Conservation (phyloP, 2,329 filamentous ascomycete genomes). For the Cercospora zeina region DNA sequence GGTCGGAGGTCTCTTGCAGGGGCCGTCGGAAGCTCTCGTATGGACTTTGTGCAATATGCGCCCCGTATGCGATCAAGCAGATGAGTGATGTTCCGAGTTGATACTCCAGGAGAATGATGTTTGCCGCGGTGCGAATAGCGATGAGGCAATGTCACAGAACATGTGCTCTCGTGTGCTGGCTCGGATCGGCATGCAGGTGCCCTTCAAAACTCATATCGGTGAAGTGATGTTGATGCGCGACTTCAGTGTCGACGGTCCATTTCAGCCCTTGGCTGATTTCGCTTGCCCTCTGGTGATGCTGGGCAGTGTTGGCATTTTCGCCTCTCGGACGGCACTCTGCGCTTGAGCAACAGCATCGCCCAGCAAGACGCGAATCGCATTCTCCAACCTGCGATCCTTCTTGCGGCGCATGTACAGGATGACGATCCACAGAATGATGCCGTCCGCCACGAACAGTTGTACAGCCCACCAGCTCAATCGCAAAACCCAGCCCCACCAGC, state of each 20-base stretch:
- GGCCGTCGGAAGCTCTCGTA: not conserved
- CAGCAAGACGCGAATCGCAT: constrained; percentile 67
- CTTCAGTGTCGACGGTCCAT: not conserved
- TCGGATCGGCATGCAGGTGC: not conserved
- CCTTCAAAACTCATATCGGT: not conserved
- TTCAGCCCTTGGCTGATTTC: constrained; percentile 18
- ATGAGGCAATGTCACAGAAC: not conserved
- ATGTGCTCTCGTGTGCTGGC: not conserved
- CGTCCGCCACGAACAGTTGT: constrained; percentile 74
- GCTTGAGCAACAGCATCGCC: constrained; percentile 47
- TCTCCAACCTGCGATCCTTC: constrained; percentile 71
- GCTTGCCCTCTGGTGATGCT: constrained; percentile 23
- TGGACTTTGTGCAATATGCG: not conserved
- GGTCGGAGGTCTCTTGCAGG: not conserved
- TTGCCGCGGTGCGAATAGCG: not conserved
- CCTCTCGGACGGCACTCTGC: constrained; percentile 38
- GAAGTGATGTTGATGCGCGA: not conserved
- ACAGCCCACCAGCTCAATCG: constrained; percentile 69
- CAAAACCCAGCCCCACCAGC: constrained; percentile 66
- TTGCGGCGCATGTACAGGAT: constrained; percentile 71
- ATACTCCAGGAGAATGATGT: not conserved
- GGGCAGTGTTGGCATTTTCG: constrained; percentile 39
- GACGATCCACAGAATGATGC: constrained; percentile 64
- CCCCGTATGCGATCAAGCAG: not conserved
- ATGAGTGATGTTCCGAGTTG: not conserved